Conservation (phyloP, 2,329 filamentous ascomycete species). For the Lecanicillium sp. region DNA sequence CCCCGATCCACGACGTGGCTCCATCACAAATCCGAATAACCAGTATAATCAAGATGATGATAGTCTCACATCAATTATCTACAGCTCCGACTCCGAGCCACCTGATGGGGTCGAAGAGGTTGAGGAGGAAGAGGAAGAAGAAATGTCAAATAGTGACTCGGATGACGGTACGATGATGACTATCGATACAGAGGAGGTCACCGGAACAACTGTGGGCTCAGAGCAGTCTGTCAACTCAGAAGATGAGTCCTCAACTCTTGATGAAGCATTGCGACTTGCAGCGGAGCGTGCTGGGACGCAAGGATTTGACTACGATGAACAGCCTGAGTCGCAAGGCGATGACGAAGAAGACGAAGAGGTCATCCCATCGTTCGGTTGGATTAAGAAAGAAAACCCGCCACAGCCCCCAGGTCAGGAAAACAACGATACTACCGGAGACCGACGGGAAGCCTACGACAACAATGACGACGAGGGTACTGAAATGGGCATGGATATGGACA, state of each 20-base stretch:
- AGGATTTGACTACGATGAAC: constrained; percentile 42
- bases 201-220: constrained; percentile 58
- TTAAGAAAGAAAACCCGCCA: constrained; percentile 40
- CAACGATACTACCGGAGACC: too few species aligned
- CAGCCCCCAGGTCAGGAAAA: constrained; percentile 8
- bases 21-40: constrained; percentile 37
- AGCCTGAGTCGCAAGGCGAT: constrained; percentile 46
- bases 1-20: constrained; percentile 3
- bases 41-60: constrained; percentile 49
- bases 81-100: constrained; percentile 58
- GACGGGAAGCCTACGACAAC: background rate
- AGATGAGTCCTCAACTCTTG: constrained; percentile 63
- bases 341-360: constrained; percentile 53
- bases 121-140: constrained; percentile 40
- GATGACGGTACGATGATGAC: constrained; percentile 77
- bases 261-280: constrained; percentile 70
- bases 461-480: constrained; percentile 17
- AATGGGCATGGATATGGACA: constrained; percentile 45
- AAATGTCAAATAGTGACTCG: constrained; percentile 45
- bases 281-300: constrained; percentile 68
- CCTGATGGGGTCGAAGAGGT: constrained; percentile 47
- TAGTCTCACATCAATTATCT: constrained; percentile 68
- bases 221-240: constrained; percentile 45
- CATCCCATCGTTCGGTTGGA: constrained; percentile 71
- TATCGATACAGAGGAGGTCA: constrained; percentile 70